Percentiles rank a stretch among this genome's conserved stretches.
Evolutionary conservation across 1,284 basidiomycete genomes (phyloP).

Genomic region (Coriolopsis trogii): DNA sequence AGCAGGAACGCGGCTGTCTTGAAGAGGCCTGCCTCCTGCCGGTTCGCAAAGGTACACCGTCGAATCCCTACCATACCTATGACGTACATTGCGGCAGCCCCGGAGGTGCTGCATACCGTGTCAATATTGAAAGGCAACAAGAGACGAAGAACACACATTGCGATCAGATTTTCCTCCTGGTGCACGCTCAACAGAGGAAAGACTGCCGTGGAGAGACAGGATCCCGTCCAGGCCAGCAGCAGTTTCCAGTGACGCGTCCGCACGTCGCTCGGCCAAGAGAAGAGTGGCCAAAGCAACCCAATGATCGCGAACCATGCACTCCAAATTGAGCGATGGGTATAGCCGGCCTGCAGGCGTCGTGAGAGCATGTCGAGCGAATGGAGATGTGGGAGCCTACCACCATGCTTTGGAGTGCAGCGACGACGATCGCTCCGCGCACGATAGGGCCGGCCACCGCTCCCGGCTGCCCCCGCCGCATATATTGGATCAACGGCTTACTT

Average conservation of each 20-base stretch:
- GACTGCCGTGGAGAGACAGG: conserved; percentile 59
- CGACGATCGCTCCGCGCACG: conserved; percentile 36
- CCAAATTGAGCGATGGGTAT: conserved; percentile 76
- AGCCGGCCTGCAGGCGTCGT: conserved; percentile 51
- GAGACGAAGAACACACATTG: conserved; percentile 51
- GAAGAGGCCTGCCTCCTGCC: conserved; percentile 5
- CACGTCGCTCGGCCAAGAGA: conserved; percentile 45
- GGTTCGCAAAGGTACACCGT: conserved; percentile 1
- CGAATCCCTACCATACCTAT: conserved; percentile 7
- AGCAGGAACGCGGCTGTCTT: conserved; percentile 2
- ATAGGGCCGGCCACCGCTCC: conserved; percentile 21
- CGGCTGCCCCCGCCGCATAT: background rate
- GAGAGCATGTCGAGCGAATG: background rate
- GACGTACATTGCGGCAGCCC: conserved; percentile 11
- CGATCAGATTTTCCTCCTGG: conserved; percentile 65
- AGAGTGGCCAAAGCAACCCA: conserved; percentile 70
- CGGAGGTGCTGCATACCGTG: background rate
- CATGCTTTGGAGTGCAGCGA: conserved; percentile 64
- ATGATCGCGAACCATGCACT: conserved; percentile 67
- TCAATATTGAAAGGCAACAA: background rate
- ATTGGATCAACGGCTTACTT: conserved; percentile 27
- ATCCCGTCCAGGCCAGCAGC: conserved; percentile 49
- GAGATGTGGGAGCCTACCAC: conserved; percentile 56
- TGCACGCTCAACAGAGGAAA: conserved; percentile 80
- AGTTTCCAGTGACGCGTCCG: conserved; percentile 35